Evolutionary conservation across 2,329 filamentous ascomycete genomes (phyloP), one percentile per base, ranked within the genome.

Genomic region (Shiraia sp.): DNA sequence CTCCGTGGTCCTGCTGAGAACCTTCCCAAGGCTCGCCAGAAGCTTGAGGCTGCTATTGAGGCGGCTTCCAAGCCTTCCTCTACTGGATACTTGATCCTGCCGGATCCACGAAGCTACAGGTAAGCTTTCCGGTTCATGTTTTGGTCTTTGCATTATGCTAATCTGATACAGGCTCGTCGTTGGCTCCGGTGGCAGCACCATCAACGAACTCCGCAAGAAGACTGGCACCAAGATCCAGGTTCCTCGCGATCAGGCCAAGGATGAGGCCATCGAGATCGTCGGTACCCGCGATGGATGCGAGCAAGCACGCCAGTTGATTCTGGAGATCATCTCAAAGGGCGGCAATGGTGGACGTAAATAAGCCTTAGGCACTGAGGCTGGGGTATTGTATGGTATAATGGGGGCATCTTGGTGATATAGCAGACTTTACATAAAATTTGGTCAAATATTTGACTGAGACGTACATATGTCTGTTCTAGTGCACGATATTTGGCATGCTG

Each of bases 201-300:
- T 99, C 69, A 96, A 96, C 72, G 76, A 83, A 29, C 96, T 99
- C 66, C 85, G 93, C 57, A 90, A 89, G 75, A 84, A 93, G 76
- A 96, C 90, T 36, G 88, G 88, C 40, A 96, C 91, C 72, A 90
- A 87, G 73, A 95, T 99, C 66, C 90, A 91, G 53, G 92, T 99
- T 28, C 93, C 93, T 15, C 85, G 88, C 54, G 86, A 89, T 61
- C 87, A 95, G 70, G 76, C 76, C 34, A 73, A 75, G 55, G 79
- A 77, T 15, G 91, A 96, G 70, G 89, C 92, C 3, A 96, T 99
- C 66, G 90, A 96, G 75, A 87, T 99, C 59, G 78, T 86, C 25
- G 93, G 93, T 27, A 81, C 79, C 40, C 81, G 81, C 63, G 87
- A 90, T 12, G 90, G 88, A 10, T 83, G 95, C 26, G 89, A 96